phyloP scores from a whole-genome alignment of 1,139 yeast genomes.

The Taiozyma sp. region DNA sequence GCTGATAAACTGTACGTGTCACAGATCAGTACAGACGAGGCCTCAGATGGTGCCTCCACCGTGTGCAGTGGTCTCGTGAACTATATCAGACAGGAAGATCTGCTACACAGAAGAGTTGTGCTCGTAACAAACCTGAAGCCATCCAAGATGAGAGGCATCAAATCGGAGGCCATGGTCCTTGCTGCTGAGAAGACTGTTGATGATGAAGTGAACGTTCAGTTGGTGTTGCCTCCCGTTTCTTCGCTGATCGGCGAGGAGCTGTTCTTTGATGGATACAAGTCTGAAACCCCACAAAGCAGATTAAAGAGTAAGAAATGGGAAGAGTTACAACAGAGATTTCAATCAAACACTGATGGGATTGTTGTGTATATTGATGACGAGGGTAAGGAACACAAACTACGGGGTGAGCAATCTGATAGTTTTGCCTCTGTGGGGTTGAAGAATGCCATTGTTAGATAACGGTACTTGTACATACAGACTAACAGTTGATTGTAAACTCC shows the following conservation, averaged over 20 bases:
- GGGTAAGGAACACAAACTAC: conserved; percentile 2
- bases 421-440: background rate
- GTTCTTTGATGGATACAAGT: conserved; percentile 19
- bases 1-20: conserved; percentile 54
- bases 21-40: conserved; percentile 26
- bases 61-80: conserved; percentile 58
- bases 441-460: background rate
- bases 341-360: conserved; percentile 15
- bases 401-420: background rate
- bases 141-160: conserved; percentile 57
- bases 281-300: conserved; percentile 4
- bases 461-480: too few species aligned
- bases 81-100: conserved; percentile 39
- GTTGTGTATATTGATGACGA: conserved; percentile 13
- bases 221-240: conserved; percentile 34
- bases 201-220: conserved; percentile 25
- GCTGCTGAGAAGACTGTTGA: conserved; percentile 36
- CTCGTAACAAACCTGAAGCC: conserved; percentile 59
- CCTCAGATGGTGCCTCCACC: conserved; percentile 26
- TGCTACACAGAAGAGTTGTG: conserved; percentile 46
- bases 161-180: conserved; percentile 53
- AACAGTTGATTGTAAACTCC: background rate
- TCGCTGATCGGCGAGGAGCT: conserved; percentile 26
- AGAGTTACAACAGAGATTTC: conserved; percentile 13
- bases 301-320: conserved; percentile 20